phyloP scores from a whole-genome alignment of 768 basidiomycete genomes.

The Lactifluus volemus region DNA sequence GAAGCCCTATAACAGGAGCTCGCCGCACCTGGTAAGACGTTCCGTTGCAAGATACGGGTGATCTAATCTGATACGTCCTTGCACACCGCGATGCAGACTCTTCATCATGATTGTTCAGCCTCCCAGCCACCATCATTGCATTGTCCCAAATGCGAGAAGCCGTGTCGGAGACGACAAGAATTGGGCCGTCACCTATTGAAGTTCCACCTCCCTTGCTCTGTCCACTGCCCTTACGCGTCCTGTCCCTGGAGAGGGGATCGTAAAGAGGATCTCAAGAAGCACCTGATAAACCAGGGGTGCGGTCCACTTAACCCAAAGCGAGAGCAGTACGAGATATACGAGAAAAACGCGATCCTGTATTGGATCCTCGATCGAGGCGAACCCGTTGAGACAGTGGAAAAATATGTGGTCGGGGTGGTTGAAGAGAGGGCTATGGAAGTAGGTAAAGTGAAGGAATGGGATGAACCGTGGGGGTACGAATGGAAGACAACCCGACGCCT shows the following conservation, averaged over 20 bases:
- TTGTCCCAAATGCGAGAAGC: background rate
- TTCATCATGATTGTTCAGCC: too few relatives aligned
- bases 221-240: background rate
- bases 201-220: background rate
- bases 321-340: background rate
- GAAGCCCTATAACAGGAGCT: background rate
- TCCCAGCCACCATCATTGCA: background rate
- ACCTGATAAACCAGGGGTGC: background rate
- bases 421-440: background rate
- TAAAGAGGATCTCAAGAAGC: background rate
- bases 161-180: background rate
- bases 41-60: background rate
- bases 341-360: background rate
- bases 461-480: background rate
- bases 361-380: background rate
- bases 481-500: too few relatives aligned
- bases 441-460: background rate
- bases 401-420: background rate
- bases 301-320: background rate
- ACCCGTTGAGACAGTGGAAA: background rate
- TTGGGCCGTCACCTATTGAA: background rate
- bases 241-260: background rate
- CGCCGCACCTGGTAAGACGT: background rate
- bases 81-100: background rate
- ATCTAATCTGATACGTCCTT: background rate